These are phyloP conservation scores for Spinacia oleracea DNA, from an alignment of 179 eudicot species.

Conservation along the genomic window DNA sequence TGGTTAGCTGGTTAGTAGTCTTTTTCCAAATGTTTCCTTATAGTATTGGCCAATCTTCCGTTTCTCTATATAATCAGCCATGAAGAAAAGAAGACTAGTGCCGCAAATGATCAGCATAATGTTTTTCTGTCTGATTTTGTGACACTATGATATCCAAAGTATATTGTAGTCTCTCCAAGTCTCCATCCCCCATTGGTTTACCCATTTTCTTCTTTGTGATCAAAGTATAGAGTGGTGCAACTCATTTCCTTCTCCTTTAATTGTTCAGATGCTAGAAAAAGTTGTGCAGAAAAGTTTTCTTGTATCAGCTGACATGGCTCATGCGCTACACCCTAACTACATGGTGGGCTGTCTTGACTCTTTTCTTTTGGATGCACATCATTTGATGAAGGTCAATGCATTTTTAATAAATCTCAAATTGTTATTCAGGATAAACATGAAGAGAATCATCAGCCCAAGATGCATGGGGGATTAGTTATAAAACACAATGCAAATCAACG, in stretches of 20 bases:
- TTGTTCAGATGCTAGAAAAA: slow-evolving; percentile 64
- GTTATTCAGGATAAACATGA: slow-evolving; percentile 85
- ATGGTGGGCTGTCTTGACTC: slow-evolving; percentile 46
- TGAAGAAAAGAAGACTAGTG: too few species aligned
- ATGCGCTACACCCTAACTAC: slow-evolving; percentile 96
- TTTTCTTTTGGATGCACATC: background rate
- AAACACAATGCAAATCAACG: slow-evolving; percentile 98
- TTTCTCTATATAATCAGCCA: too few species aligned
- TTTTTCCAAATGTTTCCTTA: too few species aligned
- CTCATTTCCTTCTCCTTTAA: background rate
- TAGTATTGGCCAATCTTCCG: too few species aligned
- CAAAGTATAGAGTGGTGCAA: background rate
- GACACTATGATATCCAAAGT: too few species aligned
- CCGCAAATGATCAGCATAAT: too few species aligned
- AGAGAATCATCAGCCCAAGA: slow-evolving; percentile 95
- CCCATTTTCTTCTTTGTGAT: too few species aligned
- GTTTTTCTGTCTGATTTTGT: too few species aligned
- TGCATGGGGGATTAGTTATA: slow-evolving; percentile 93
- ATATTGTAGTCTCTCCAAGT: too few species aligned
- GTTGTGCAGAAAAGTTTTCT: slow-evolving; percentile 87
- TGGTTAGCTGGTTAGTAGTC: too few species aligned
- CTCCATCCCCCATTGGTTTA: too few species aligned
- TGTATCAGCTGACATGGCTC: slow-evolving; percentile 99
- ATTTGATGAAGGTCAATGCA: background rate
- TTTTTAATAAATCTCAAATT: slow-evolving; percentile 1